phyloP scores from a whole-genome alignment of 768 basidiomycete genomes.

The Mycena galopus region DNA sequence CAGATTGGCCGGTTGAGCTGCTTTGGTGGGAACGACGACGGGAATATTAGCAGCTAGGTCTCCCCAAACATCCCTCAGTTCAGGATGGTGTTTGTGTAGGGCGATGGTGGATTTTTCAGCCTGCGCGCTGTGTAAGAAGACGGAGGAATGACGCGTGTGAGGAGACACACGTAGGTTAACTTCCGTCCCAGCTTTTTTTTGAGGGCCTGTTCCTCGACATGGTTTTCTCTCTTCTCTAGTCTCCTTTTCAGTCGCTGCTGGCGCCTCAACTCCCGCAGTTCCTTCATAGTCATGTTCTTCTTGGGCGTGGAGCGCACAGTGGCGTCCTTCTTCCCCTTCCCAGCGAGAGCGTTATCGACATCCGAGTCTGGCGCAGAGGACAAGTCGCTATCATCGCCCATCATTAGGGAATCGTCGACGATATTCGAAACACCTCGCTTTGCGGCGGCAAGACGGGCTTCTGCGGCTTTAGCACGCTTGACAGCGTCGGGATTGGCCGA shows the following conservation, averaged over 20 bases:
- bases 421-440: constrained; percentile 45
- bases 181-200: constrained; percentile 74
- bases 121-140: constrained; percentile 52
- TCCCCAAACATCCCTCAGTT: constrained; percentile 89
- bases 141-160: background rate
- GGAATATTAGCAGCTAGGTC: constrained; percentile 77
- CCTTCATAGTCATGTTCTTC: constrained; percentile 51
- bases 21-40: constrained; percentile 73
- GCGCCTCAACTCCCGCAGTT: constrained; percentile 45
- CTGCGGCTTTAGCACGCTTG: constrained; percentile 65
- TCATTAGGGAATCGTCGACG: constrained; percentile 47
- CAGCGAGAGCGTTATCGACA: constrained; percentile 30
- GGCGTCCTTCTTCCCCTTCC: constrained; percentile 46
- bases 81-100: constrained; percentile 79
- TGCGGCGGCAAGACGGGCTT: constrained; percentile 59
- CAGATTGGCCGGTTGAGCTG: constrained; percentile 84
- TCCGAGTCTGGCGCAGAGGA: constrained; percentile 43
- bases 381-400: constrained; percentile 40
- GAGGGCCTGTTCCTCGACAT: constrained; percentile 64
- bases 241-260: constrained; percentile 43
- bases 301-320: constrained; percentile 26
- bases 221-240: constrained; percentile 46
- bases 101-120: constrained; percentile 78
- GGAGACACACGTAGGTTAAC: constrained; percentile 72
- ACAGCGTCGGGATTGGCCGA: constrained; percentile 57